phyloP scores from a whole-genome alignment of 257 asterid genomes.

The Ajuga chamaepitys region DNA sequence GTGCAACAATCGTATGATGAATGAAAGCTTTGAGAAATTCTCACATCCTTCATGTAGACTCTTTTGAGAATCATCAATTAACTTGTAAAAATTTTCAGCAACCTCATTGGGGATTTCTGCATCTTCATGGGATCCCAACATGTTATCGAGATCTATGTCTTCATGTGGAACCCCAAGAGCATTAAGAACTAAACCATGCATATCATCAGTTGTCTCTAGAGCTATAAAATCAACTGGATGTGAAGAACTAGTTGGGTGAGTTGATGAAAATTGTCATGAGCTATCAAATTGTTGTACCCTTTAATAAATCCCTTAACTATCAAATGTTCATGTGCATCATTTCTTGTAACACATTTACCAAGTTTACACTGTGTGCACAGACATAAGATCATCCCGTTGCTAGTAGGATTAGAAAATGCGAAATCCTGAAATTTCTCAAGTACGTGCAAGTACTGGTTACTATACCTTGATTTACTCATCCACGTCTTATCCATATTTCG shows the following conservation, averaged over 20 bases:
- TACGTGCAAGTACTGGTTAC: background rate
- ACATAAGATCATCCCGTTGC: no score
- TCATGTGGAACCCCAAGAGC: background rate
- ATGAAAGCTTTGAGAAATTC: no score
- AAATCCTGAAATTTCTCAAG: background rate
- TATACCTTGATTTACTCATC: background rate
- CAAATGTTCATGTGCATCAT: slow-evolving; percentile 1
- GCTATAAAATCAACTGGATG: background rate
- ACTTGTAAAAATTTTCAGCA: no score
- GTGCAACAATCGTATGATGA: no score
- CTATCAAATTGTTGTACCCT: no score
- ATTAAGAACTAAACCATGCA: no score
- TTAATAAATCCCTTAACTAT: background rate
- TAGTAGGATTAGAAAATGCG: background rate
- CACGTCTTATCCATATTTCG: slow-evolving; percentile 1
- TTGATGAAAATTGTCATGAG: background rate
- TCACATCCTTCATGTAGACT: no score
- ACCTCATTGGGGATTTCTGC: background rate
- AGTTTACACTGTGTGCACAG: background rate
- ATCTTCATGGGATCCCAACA: background rate
- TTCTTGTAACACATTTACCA: background rate
- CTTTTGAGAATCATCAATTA: no score
- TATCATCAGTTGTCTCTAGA: background rate
- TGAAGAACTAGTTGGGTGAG: background rate
- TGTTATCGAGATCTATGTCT: background rate